Percentiles rank a stretch among this genome's conserved stretches.
Conservation (phyloP, 2,329 filamentous ascomycete species). For the Zalaria sp. region DNA sequence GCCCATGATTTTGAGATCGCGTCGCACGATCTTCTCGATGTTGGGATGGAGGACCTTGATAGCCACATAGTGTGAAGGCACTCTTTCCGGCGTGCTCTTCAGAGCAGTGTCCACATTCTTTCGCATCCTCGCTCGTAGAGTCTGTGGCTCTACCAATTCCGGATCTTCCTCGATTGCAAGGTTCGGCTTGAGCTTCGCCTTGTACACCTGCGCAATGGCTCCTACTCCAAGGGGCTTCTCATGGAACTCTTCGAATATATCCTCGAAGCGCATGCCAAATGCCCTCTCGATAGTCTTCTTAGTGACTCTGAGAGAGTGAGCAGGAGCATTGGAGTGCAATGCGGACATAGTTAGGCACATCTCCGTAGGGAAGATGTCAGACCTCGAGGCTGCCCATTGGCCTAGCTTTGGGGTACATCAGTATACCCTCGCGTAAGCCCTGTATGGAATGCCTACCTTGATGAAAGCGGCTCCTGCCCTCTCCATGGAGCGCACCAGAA, state of each 20-base stretch:
- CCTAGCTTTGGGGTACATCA: slow-evolving; percentile 48
- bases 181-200: slow-evolving; percentile 74
- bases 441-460: slow-evolving; percentile 45
- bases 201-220: slow-evolving; percentile 96
- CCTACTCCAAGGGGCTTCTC: slow-evolving; percentile 82
- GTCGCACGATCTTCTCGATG: slow-evolving; percentile 77
- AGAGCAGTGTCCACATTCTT: slow-evolving; percentile 75
- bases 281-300: slow-evolving; percentile 67
- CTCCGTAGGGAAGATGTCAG: slow-evolving; percentile 88
- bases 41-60: slow-evolving; percentile 91
- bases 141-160: slow-evolving; percentile 23
- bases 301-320: slow-evolving; percentile 71
- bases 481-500: slow-evolving; percentile 82
- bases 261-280: slow-evolving; percentile 69
- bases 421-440: neutral
- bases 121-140: slow-evolving; percentile 54
- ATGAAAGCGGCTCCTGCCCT: slow-evolving; percentile 90
- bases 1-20: slow-evolving; percentile 85
- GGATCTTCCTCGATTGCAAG: slow-evolving; percentile 47
- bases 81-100: slow-evolving; percentile 71
- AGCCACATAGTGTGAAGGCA: slow-evolving; percentile 85
- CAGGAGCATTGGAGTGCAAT: slow-evolving; percentile 85
- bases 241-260: slow-evolving; percentile 94
- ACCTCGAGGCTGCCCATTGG: slow-evolving; percentile 93
- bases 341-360: slow-evolving; percentile 91